Evolutionary conservation across 2,329 filamentous ascomycete species (phyloP).

Genomic region (Colletotrichum cuscutae): DNA sequence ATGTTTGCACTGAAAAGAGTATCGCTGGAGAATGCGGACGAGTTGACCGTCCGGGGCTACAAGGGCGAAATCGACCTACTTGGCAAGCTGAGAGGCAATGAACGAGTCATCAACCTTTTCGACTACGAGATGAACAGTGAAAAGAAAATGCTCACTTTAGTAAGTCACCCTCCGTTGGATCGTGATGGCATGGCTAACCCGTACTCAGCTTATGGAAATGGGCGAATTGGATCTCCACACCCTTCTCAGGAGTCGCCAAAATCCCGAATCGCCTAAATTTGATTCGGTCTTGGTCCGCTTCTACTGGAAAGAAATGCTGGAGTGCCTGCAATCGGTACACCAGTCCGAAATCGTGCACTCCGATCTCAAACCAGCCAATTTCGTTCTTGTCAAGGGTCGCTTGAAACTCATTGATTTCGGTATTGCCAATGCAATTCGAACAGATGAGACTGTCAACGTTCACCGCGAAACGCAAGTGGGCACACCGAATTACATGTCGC

Average conservation of each 20-base stretch:
- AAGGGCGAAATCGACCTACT: slow-evolving; percentile 96
- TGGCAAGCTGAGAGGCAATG: slow-evolving; percentile 82
- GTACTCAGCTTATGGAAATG: slow-evolving; percentile 89
- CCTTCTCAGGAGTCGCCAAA: slow-evolving; percentile 79
- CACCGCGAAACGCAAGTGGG: slow-evolving; percentile 96
- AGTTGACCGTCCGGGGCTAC: slow-evolving; percentile 83
- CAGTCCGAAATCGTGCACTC: slow-evolving; percentile 94
- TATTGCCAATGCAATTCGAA: slow-evolving; percentile 96
- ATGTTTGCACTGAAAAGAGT: slow-evolving; percentile 95
- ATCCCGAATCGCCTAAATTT: slow-evolving; percentile 77
- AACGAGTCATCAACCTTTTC: slow-evolving; percentile 88
- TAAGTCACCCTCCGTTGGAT: slow-evolving; percentile 54
- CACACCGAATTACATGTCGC: slow-evolving; percentile 98
- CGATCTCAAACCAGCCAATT: slow-evolving; percentile 96
- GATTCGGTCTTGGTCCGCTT: slow-evolving; percentile 94
- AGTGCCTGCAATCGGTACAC: slow-evolving; percentile 91
- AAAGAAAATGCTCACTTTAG: slow-evolving; percentile 85
- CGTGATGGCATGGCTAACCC: background rate
- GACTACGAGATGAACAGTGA: slow-evolving; percentile 95
- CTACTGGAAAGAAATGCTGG: slow-evolving; percentile 99
- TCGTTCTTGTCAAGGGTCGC: slow-evolving; percentile 88
- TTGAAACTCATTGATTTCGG: slow-evolving; percentile 98
- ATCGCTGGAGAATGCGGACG: slow-evolving; percentile 89
- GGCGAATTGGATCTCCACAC: slow-evolving; percentile 94
- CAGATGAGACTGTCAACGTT: slow-evolving; percentile 95